Evolutionary conservation across 768 basidiomycete species (phyloP), one percentile per base, ranked within the genome.

Genomic region (Suillus lakei): DNA sequence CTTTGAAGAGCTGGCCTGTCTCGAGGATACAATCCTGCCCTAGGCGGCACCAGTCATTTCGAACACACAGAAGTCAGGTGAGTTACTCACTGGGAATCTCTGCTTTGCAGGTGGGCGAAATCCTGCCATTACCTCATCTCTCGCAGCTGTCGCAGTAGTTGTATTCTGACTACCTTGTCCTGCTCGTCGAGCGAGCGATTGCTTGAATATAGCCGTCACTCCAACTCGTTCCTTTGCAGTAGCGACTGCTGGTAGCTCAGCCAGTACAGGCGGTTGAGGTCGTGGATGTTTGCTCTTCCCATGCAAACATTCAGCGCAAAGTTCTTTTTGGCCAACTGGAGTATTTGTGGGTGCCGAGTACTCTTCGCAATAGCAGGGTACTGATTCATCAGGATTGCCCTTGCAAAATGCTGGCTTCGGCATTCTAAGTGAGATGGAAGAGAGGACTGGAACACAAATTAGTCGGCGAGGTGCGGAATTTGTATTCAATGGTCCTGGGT

Each of bases 401-500:
- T 48, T 48, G 46, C 44, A 44, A n/a, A n/a, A 44, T 5, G 2
- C 44, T n/a, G 44, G 10, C 44, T 44, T 44, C 4, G n/a, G 1
- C 44, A 48, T 48, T 48, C 46, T 2, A 23, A 23, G 46, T 48
- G 46, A 48, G 46, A 48, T 23, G 23, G 23, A 48, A 4, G 46
- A 48, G 46, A 48, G 46, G 46, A 48, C 5, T 0, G 12, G 46
- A 23, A 12, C 23, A 23, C 46, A 48, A 48, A 48, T 21, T n/a
- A 48, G 46, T 23, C 5, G 46, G 46, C 12, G 13, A 48, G 46
- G 34, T 7, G n/a, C 56, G 43, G 1, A 36, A 68, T 59, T 54
- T 46, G 59, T 69, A 59, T 44, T 8, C 43, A 43, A 43, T 43
- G 18, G 44, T n/a, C n/a, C n/a, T n/a, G n/a, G n/a, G n/a, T 23